Percentiles rank a stretch among this genome's conserved stretches.
These are phyloP conservation scores for Gossypium ekmanianum DNA, from an alignment of 345 rosid species.

Conservation along the genomic window DNA sequence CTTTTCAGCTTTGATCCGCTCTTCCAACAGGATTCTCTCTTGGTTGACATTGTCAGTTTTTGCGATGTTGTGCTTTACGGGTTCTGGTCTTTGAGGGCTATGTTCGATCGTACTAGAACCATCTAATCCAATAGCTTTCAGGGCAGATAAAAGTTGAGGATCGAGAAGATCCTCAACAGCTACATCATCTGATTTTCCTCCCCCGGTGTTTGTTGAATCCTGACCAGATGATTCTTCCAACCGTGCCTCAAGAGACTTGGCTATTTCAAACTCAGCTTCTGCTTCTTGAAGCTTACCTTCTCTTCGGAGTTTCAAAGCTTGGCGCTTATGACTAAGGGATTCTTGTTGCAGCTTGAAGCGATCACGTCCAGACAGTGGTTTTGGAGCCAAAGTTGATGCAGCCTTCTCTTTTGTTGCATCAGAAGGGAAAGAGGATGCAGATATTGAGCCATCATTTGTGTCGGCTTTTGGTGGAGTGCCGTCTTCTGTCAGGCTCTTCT, in stretches of 20 bases:
- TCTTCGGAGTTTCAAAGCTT: constrained; percentile 77
- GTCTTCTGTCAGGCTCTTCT: constrained; percentile 49
- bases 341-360: constrained; percentile 88
- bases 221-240: constrained; percentile 55
- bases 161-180: constrained; percentile 83
- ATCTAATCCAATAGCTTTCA: constrained; percentile 67
- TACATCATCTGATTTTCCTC: constrained; percentile 39
- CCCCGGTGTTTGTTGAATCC: constrained; percentile 26
- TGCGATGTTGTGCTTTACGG: constrained; percentile 24
- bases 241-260: constrained; percentile 84
- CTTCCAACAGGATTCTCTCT: constrained; percentile 65
- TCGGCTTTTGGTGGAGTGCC: constrained; percentile 27
- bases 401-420: constrained; percentile 37
- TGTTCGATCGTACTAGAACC: constrained; percentile 26
- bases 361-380: constrained; percentile 68
- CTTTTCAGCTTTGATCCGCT: constrained; percentile 75
- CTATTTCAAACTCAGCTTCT: constrained; percentile 83
- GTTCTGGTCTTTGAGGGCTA: constrained; percentile 28
- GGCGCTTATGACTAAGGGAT: constrained; percentile 78
- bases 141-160: constrained; percentile 84
- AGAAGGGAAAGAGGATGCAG: constrained; percentile 26
- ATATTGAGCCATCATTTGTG: constrained; percentile 2
- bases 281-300: constrained; percentile 84
- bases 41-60: constrained; percentile 33
- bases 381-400: constrained; percentile 42